Evolutionary conservation across 352 stramenopile genomes (phyloP), one percentile per base, ranked within the genome.

Genomic region (Phytophthora sp.): DNA sequence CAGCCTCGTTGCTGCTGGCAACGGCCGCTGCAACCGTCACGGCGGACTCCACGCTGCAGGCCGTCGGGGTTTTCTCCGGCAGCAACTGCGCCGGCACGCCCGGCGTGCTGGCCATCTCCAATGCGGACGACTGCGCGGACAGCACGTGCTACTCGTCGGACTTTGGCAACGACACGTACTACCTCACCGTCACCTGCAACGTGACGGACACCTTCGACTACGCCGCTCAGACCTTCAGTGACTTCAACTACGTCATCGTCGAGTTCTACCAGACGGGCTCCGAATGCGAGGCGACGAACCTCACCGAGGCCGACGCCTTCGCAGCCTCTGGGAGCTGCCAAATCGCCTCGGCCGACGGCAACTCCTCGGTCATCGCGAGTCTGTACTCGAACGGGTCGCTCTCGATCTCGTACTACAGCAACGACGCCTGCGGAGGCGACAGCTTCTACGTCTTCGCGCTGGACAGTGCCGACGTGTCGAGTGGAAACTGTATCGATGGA

Each of bases 11-110:
- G n/a, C n/a, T n/a, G n/a, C n/a, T n/a, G n/a, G n/a, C n/a, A n/a
- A n/a, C n/a, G n/a, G n/a, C n/a, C n/a, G n/a, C n/a, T n/a, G n/a
- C n/a, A n/a, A n/a, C n/a, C n/a, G n/a, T n/a, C n/a, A n/a, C n/a
- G n/a, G n/a, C n/a, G n/a, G n/a, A n/a, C n/a, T n/a, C n/a, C n/a
- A 30, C 35, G n/a, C 50, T 58, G 34, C 21, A 52, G 17, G 45
- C 45, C 8, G 35, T 66, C 15, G 38, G 59, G 28, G 35, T 66
- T 10, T 66, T 66, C 20, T 45, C 49, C 3, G 57, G 57, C 20
- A n/a, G 9, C 11, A 66, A 66, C 20, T 66, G 57, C 27, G 46
- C 39, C 21, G 57, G 57, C 5, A 66, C 57, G 7, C 57, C 57
- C 0, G 49, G 43, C 48, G 49, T 56, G 9, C 23, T 67, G 32